These are phyloP conservation scores for Aspergillus biplanus DNA, from an alignment of 495 filamentous ascomycete genomes.

Conservation along the genomic window DNA sequence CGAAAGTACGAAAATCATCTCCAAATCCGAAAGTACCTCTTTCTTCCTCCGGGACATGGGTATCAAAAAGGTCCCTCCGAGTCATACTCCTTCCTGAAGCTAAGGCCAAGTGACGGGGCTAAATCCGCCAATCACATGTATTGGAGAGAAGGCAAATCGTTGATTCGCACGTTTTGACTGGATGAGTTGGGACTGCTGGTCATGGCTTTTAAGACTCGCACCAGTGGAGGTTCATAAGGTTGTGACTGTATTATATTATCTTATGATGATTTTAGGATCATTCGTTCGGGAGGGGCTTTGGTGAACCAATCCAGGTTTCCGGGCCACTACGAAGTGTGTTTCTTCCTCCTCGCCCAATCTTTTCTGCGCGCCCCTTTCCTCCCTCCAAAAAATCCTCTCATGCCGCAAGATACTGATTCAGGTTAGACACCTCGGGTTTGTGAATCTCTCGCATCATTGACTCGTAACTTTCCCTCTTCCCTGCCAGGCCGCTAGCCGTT, in stretches of 20 bases:
- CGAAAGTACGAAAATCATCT: not conserved
- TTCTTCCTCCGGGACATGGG: not conserved
- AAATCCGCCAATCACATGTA: constrained; percentile 5
- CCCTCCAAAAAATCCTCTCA: not conserved
- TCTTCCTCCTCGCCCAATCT: not conserved
- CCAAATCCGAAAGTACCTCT: not conserved
- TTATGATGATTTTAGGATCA: not conserved
- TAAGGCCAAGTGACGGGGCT: not conserved
- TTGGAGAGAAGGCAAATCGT: not conserved
- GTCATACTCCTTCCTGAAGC: not conserved
- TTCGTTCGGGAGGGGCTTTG: not conserved
- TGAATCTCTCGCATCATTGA: not conserved
- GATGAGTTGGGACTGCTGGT: not conserved
- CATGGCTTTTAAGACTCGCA: not conserved
- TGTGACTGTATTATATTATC: not conserved
- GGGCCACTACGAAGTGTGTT: not conserved
- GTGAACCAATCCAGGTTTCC: not conserved
- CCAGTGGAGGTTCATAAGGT: not conserved
- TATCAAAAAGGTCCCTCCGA: not conserved
- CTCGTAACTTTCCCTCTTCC: not conserved
- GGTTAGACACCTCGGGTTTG: not conserved
- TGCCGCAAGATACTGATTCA: not conserved
- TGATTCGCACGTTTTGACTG: constrained; percentile 1
- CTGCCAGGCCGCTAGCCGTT: no score
- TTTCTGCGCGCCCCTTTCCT: not conserved